Evolutionary conservation across 2,329 filamentous ascomycete species (phyloP), one percentile per base, ranked within the genome.

Genomic region (Purpureocillium takamizusanense): DNA sequence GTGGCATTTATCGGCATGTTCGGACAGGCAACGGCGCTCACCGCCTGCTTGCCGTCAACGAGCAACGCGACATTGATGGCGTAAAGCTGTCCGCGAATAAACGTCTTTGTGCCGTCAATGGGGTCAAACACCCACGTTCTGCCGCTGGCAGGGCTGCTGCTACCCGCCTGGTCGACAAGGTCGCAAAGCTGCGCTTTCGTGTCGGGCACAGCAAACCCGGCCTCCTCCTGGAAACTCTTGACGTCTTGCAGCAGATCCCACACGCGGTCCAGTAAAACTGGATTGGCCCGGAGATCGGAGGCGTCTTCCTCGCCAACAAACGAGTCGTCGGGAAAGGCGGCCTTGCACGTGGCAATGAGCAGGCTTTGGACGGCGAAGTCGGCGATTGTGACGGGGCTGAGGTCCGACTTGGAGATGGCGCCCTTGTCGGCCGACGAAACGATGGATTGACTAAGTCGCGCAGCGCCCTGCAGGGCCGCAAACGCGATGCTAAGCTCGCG

Each of bases 361-460:
- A 78, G 60, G 1, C 72, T 72, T 48, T 78, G 74, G 41, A 76
- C 67, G 38, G 74, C 74, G 46, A 78, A 77, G 53, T 78, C 74
- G 51, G 69, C 75, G 15, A 77, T 61, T 0, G 75, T 78, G 34
- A 78, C 75, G 3, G 72, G 73, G 39, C 67, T 73, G 28, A 74
- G 56, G 50, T 76, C 73, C 32, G 67, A 65, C 45, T 78, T 78
- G 42, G 68, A 60, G 17, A 75, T 53, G 17, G 63, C 60, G 39
- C 67, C 69, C 49, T 73, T 73, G 54, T 74, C 67, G 23, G 62
- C 57, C 3, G 61, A 52, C 1, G 62, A 54, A 33, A 75, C 59
- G 31, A 74, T 64, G 3, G 62, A 63, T 37, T 70, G 67, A 48
- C 70, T 74, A 41, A 78, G 54, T 33, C 56, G 59, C 10, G 72